Conservation (phyloP, 1,284 basidiomycete species). For the Vanrija humicola region DNA sequence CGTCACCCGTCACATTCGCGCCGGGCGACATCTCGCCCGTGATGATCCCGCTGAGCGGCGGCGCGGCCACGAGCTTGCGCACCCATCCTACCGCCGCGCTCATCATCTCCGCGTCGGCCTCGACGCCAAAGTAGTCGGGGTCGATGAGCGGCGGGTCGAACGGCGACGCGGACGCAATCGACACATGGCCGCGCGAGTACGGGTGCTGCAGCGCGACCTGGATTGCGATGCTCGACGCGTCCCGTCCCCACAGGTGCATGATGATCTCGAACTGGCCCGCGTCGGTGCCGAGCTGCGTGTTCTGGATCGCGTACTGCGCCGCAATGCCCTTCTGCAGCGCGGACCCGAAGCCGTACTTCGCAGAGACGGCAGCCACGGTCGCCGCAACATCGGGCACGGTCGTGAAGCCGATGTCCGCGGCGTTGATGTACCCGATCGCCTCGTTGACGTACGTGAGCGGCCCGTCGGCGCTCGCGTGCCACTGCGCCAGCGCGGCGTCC, state of each 20-base stretch:
- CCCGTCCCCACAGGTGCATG: slow-evolving; percentile 37
- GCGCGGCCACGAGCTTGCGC: slow-evolving; percentile 28
- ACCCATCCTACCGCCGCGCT: slow-evolving; percentile 33
- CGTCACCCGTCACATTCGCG: slow-evolving; percentile 25
- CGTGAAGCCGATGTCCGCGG: slow-evolving; percentile 26
- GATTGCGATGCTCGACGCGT: slow-evolving; percentile 35
- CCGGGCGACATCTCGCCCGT: slow-evolving; percentile 30
- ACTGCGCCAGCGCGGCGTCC: slow-evolving; percentile 27
- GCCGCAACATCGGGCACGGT: slow-evolving; percentile 52
- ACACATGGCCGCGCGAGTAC: slow-evolving; percentile 49
- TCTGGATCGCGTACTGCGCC: slow-evolving; percentile 36
- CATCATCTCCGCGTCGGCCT: slow-evolving; percentile 43
- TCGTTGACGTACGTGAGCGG: slow-evolving; percentile 47
- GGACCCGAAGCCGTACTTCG: slow-evolving; percentile 30
- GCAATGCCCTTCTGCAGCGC: slow-evolving; percentile 33
- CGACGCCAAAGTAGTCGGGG: slow-evolving; percentile 57
- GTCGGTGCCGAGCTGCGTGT: slow-evolving; percentile 28
- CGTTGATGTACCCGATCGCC: slow-evolving; percentile 38
- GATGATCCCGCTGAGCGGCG: slow-evolving; percentile 31
- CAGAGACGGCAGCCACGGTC: slow-evolving; percentile 61
- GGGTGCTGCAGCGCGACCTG: slow-evolving; percentile 49
- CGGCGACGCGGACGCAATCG: slow-evolving; percentile 56
- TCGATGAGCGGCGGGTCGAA: slow-evolving; percentile 61
- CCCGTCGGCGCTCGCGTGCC: slow-evolving; percentile 27
- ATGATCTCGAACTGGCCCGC: slow-evolving; percentile 46